These are phyloP conservation scores for Oenanthe sinensis DNA, from an alignment of 129 eudicot genomes.

Conservation along the genomic window DNA sequence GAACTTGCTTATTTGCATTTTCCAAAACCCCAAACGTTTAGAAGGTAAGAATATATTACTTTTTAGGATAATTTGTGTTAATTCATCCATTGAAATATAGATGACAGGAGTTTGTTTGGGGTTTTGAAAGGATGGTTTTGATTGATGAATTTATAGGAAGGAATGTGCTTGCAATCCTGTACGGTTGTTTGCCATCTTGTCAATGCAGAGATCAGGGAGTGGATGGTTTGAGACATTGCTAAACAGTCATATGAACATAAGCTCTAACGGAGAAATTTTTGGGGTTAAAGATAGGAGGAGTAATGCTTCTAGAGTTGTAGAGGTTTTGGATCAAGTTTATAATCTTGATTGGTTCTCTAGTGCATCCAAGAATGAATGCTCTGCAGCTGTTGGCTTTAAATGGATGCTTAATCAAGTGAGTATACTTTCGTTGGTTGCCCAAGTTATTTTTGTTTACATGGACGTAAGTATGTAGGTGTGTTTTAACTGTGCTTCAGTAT, in stretches of 20 bases:
- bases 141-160: conserved; percentile 21
- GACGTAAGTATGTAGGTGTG: not conserved
- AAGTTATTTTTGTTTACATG: not conserved
- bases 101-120: not conserved
- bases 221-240: conserved; percentile 63
- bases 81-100: too few species aligned
- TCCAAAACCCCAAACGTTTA: conserved; percentile 35
- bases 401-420: conserved; percentile 71
- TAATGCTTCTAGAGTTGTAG: conserved; percentile 23
- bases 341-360: conserved; percentile 52
- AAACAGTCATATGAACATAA: conserved; percentile 46
- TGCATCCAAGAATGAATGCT: conserved; percentile 58
- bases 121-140: not conserved
- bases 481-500: not conserved
- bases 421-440: not conserved
- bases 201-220: conserved; percentile 67
- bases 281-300: conserved; percentile 29
- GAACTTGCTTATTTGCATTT: conserved; percentile 33
- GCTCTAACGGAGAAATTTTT: conserved; percentile 50
- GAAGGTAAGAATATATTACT: conserved; percentile 19
- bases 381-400: conserved; percentile 52
- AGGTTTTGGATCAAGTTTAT: conserved; percentile 38
- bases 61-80: not conserved
- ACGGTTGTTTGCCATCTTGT: conserved; percentile 32
- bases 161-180: conserved; percentile 61